Evolutionary conservation across 352 stramenopile species (phyloP), one percentile per base, ranked within the genome.

Genomic region (Phytophthora cryptogea): DNA sequence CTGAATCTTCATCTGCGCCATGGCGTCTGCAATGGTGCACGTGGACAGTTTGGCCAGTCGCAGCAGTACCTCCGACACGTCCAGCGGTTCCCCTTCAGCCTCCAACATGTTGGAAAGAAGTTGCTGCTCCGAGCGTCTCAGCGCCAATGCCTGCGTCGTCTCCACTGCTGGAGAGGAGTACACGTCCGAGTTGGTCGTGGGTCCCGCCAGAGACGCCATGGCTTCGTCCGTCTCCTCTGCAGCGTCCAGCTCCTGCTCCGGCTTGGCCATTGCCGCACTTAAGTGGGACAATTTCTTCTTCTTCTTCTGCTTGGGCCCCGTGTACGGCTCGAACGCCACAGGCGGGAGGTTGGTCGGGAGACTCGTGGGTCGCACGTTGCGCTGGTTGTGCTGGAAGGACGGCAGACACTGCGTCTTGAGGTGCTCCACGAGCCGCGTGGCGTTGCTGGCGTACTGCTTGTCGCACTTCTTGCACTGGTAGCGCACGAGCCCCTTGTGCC

Each of bases 381-480:
- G 81, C 75, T 94, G 84, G 69, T 94, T 94, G 70, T 80, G 89
- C 72, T 91, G 77, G 71, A 94, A 92, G 16, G 72, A 73, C 0
- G 84, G 84, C 23, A 63, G 81, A 54, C 84, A 94, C 48, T 78
- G 80, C 68, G 88, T 72, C 56, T 82, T 82, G 28, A 94, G 70
- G 65, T 94, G 84, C 48, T 94, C 84, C 33, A 79, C 84, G 50
- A 94, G 64, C 4, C 84, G 80, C 58, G 85, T 94, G 49, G 85
- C 85, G 59, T 94, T 94, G 42, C 80, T 88, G 41, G 85, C 85
- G 52, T 94, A 94, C 71, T 94, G 82, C 66, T 94, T 94, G 63
- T 89, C 70, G 63, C 85, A 94, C 68, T 92, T 92, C 66, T 92
- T 91, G 80, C 85, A 94, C 70, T 91, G 80, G 67, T 90, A 94